Base-by-base conservation (phyloP, 2,329 filamentous ascomycete species). In the Alternaria viburni region DNA sequence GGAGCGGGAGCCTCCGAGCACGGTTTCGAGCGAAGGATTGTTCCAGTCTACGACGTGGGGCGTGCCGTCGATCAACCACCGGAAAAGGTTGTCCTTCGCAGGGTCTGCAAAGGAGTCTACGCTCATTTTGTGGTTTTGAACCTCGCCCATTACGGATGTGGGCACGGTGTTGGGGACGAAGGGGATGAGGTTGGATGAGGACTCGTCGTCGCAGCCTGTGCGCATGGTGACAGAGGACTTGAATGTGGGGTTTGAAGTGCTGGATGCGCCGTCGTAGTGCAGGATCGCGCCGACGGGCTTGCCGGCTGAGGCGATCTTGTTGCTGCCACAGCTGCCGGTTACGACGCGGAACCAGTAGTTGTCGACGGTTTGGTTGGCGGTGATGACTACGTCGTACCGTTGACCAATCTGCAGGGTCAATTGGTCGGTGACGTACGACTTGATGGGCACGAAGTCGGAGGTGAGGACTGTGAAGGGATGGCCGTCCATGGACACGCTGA, bases 311-410 rank as follows among this genome's bases (percentile, higher is more conserved):
- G 65, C 46, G 6, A 77, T 74, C 10, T 60, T 58, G 54, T 78
- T 79, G 55, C 71, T 73, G 12, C 74, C 69, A 45, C 77, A 80
- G 8, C 69, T 69, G n/a, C 79, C 81, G 9, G 75, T 68, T 6
- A 79, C 73, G 2, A 82, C 81, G 5, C 82, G 77, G 69, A 84
- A 81, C 82, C 83, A 84, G 69, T 83, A 84, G 64, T 80, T 83
- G 36, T 75, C 80, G 2, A 74, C 70, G 4, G 81, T 76, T 65
- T 83, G 81, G 62, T 83, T 82, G 45, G 82, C 81, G 19, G 72
- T 79, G 70, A 84, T 79, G 59, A 84, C 73, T 7, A 84, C 82
- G 54, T 84, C 82, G 76, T 84, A 83, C 5, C 83, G 79, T 65
- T 84, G 82, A 17, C 77, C 81, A 57, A 78, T 60, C 15, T 74